phyloP scores from a whole-genome alignment of 2,329 filamentous ascomycete species.

The Didymella sp. region DNA sequence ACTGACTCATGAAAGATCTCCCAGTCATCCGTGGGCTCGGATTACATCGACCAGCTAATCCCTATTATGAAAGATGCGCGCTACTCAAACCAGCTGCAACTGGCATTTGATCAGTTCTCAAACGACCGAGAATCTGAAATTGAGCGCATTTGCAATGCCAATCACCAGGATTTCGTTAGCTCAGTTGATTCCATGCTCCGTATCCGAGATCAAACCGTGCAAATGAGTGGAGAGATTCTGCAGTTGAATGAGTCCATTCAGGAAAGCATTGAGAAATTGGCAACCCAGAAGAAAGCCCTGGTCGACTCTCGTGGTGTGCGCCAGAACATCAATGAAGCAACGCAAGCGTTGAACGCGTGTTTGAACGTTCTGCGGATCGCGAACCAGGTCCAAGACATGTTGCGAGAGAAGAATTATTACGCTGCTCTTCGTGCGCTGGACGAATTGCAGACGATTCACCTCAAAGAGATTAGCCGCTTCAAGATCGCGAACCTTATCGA shows the following conservation, averaged over 20 bases:
- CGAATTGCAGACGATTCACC: constrained; percentile 93
- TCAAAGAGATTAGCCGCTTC: constrained; percentile 93
- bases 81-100: constrained; percentile 75
- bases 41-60: constrained; percentile 95
- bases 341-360: constrained; percentile 86
- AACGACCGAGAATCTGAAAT: constrained; percentile 89
- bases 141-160: constrained; percentile 90
- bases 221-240: constrained; percentile 87
- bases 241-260: constrained; percentile 94
- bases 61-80: constrained; percentile 92
- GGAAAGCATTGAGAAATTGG: constrained; percentile 89
- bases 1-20: constrained; percentile 71
- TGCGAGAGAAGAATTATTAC: constrained; percentile 94
- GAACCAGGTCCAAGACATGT: constrained; percentile 91
- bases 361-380: constrained; percentile 90
- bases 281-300: constrained; percentile 90
- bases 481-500: constrained; percentile 96
- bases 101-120: constrained; percentile 81
- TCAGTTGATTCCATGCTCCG: constrained; percentile 94
- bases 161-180: constrained; percentile 94
- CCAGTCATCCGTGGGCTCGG: constrained; percentile 85
- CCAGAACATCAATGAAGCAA: constrained; percentile 94
- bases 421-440: constrained; percentile 91
- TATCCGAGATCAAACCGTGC: constrained; percentile 88
- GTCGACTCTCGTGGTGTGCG: constrained; percentile 91